Evolutionary conservation across 2,329 filamentous ascomycete genomes (phyloP).

Genomic region (Fusarium virguliforme): DNA sequence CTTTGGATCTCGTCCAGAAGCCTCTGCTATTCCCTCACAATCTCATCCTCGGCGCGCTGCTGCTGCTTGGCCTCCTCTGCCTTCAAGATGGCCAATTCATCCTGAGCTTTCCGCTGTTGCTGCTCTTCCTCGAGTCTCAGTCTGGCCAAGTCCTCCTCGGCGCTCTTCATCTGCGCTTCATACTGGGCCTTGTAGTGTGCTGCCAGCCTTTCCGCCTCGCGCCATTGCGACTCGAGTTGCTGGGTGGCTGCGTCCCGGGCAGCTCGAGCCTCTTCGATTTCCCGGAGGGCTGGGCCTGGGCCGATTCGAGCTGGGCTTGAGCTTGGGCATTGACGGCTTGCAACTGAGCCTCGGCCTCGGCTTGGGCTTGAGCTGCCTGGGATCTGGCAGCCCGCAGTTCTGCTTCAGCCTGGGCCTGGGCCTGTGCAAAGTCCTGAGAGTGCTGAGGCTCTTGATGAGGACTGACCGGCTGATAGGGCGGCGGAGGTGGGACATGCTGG

Average conservation of each 20-base stretch:
- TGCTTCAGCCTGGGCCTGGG: slow-evolving; percentile 12
- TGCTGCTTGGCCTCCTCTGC: slow-evolving; percentile 26
- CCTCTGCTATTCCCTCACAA: slow-evolving; percentile 37
- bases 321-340: slow-evolving; percentile 4
- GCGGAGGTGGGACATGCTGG: slow-evolving; percentile 26
- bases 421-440: neutral
- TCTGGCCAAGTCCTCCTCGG: slow-evolving; percentile 29
- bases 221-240: slow-evolving; percentile 41
- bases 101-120: slow-evolving; percentile 4
- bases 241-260: slow-evolving; percentile 4
- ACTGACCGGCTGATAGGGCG: slow-evolving; percentile 10
- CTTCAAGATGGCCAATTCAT: slow-evolving; percentile 19
- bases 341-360: slow-evolving; percentile 1
- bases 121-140: slow-evolving; percentile 25
- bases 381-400: neutral
- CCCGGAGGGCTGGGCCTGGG: slow-evolving; percentile 3
- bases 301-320: slow-evolving; percentile 14
- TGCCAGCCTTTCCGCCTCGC: slow-evolving; percentile 44
- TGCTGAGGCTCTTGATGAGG: slow-evolving; percentile 15
- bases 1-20: slow-evolving; percentile 39
- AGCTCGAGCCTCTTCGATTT: neutral
- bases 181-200: slow-evolving; percentile 43
- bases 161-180: slow-evolving; percentile 31
- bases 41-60: slow-evolving; percentile 24
- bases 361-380: slow-evolving; percentile 6